phyloP scores from a whole-genome alignment of 441 rosid species.

The Adansonia rubrostipa region DNA sequence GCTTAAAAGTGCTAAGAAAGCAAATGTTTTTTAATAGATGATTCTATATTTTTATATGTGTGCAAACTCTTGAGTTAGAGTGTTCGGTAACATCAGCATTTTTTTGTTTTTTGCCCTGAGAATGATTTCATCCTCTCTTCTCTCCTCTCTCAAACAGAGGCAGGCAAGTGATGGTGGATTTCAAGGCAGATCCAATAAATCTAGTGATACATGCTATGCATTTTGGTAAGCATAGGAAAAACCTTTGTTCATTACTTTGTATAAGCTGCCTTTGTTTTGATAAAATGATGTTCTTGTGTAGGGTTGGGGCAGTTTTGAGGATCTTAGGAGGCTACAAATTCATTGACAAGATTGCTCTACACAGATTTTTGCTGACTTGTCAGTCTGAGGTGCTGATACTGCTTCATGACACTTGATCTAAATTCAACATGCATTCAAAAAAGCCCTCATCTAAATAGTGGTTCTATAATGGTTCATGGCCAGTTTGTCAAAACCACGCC shows the following conservation, averaged over 20 bases:
- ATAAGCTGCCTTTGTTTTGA: slow-evolving; percentile 26
- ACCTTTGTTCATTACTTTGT: slow-evolving; percentile 2
- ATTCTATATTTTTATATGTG: neutral
- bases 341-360: slow-evolving; percentile 62
- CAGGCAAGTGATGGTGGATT: slow-evolving; percentile 87
- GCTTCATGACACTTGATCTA: neutral
- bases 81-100: slow-evolving; percentile 11
- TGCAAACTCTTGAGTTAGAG: neutral
- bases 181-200: slow-evolving; percentile 87
- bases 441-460: neutral
- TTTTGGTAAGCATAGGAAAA: slow-evolving; percentile 66
- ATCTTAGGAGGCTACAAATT: slow-evolving; percentile 67
- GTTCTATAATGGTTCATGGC: neutral
- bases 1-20: neutral
- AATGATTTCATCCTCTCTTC: slow-evolving; percentile 18
- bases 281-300: slow-evolving; percentile 34
- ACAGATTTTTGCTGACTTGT: slow-evolving; percentile 67
- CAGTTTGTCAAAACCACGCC: neutral
- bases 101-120: neutral
- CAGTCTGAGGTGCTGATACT: slow-evolving; percentile 72
- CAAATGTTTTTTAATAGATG: neutral
- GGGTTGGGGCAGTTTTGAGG: slow-evolving; percentile 83
- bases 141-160: slow-evolving; percentile 51
- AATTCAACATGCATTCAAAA: slow-evolving; percentile 11
- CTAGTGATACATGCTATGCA: slow-evolving; percentile 95